Evolutionary conservation across 495 filamentous ascomycete genomes (phyloP), one percentile per base, ranked within the genome.

Genomic region (Neurospora africana): DNA sequence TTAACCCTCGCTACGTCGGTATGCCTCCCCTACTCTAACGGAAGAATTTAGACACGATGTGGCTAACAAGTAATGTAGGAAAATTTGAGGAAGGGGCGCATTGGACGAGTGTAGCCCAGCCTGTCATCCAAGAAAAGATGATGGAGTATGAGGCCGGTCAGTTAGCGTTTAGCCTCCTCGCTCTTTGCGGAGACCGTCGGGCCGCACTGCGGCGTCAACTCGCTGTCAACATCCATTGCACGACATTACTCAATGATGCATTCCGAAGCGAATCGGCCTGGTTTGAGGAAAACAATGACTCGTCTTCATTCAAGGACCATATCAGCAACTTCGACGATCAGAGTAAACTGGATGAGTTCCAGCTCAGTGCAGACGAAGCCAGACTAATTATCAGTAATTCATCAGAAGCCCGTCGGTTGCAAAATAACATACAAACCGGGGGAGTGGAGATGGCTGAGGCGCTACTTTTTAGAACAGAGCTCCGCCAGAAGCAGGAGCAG

Each of bases 1-100:
- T 83, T 38, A 87, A 89, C 74, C 95, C 95, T 15, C 84, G 89
- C 47, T 86, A 86, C 71, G 82, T 97, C 39, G 92, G 93, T 90
- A 82, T 76, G 83, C 78, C 27, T 40, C 44, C 43, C 67, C 15
- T 21, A 17, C 38, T 41, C 38, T 3, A 13, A 17, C 30, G 3
- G 10, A 13, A 15, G 30, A 38, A 58, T 39, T 15, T 3, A 13
- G 13, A 15, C 58, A 19, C 5, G 19, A 39, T 3, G 67, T 36
- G 19, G 10, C 23, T 69, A 27, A 68, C 44, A 58, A 27, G 61
- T 35, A 10, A 11, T 23, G 7, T 69, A 81, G 82, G 75, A 9
- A 73, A 76, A 30, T 70, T 75, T 58, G 72, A 35, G 0, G 44
- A 69, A 13, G 75, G 69, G 13, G 27, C 73, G 33, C 70, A 81